Percentiles rank a stretch among this genome's conserved stretches.
Evolutionary conservation across 352 stramenopile species (phyloP).

Genomic region (Globisporangium lucens): DNA sequence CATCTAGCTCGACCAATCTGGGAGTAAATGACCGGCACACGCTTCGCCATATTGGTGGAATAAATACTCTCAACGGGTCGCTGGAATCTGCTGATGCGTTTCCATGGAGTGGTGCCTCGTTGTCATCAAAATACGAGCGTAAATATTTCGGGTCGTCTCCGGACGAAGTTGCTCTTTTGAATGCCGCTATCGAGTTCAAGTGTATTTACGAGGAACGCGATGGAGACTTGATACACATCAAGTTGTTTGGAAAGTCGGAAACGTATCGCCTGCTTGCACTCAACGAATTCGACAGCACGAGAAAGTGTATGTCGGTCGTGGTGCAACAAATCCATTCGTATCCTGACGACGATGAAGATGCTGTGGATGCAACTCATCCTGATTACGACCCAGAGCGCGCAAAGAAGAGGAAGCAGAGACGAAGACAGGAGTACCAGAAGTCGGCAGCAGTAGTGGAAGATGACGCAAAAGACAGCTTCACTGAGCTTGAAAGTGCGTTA

Average conservation of each 20-base stretch:
- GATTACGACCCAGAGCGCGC: slow-evolving; percentile 2
- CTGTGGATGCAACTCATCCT: background rate
- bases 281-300: slow-evolving; percentile 86
- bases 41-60: slow-evolving; percentile 19
- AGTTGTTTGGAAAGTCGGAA: slow-evolving; percentile 71
- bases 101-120: slow-evolving; percentile 20
- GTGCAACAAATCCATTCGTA: slow-evolving; percentile 42
- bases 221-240: slow-evolving; percentile 70
- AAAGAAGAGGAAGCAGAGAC: slow-evolving; percentile 9
- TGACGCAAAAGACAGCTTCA: slow-evolving; percentile 23
- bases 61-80: slow-evolving; percentile 25
- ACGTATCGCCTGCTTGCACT: slow-evolving; percentile 74
- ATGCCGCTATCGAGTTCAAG: slow-evolving; percentile 77
- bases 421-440: slow-evolving; percentile 5
- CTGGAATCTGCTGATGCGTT: slow-evolving; percentile 13
- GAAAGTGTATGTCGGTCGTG: slow-evolving; percentile 85
- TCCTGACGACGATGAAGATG: slow-evolving; percentile 11
- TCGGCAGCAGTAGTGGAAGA: background rate
- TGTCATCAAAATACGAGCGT: slow-evolving; percentile 30
- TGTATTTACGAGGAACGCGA: slow-evolving; percentile 78
- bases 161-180: slow-evolving; percentile 78
- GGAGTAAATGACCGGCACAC: slow-evolving; percentile 9
- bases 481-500: slow-evolving; percentile 27
- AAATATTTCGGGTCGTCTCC: slow-evolving; percentile 80
- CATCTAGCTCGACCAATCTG: slow-evolving; percentile 9